phyloP scores from a whole-genome alignment of 768 basidiomycete genomes.

The Lactarius indigo region DNA sequence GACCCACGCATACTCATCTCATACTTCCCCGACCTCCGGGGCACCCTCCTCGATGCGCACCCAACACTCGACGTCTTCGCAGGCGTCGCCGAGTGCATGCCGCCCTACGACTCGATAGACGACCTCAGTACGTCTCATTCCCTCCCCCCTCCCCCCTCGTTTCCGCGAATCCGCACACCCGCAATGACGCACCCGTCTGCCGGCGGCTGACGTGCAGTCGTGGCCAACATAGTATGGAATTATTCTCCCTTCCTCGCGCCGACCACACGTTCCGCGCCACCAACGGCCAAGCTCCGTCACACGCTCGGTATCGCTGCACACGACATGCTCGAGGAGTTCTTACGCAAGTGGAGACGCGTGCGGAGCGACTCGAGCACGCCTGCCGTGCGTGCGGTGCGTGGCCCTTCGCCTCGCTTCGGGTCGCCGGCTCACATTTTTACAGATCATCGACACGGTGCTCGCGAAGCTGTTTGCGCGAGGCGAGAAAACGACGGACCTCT shows the following conservation, averaged over 20 bases:
- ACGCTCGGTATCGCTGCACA: conserved; percentile 61
- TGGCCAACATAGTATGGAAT: conserved; percentile 84
- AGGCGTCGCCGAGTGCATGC: conserved; percentile 72
- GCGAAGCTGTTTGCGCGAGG: conserved; percentile 67
- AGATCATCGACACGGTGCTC: conserved; percentile 82
- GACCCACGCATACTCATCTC: conserved; percentile 81
- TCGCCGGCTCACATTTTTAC: neutral
- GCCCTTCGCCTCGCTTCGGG: neutral
- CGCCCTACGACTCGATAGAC: conserved; percentile 64
- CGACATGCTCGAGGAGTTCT: conserved; percentile 70
- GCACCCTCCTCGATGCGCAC: conserved; percentile 49
- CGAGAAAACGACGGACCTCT: conserved; percentile 60
- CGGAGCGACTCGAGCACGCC: conserved; percentile 36
- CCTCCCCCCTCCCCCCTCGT: conserved; percentile 7
- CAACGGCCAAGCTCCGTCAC: conserved; percentile 64
- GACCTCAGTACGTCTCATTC: conserved; percentile 73
- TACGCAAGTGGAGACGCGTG: conserved; percentile 57
- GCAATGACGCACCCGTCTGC: conserved; percentile 36
- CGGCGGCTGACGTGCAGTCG: conserved; percentile 79
- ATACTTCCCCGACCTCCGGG: conserved; percentile 75
- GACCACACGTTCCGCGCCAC: conserved; percentile 61
- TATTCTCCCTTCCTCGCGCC: conserved; percentile 84
- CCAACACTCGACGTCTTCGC: conserved; percentile 69
- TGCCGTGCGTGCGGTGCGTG: conserved; percentile 27
- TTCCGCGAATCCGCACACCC: conserved; percentile 27